Conservation (phyloP, 1,284 basidiomycete species). For the Irpex sp. region DNA sequence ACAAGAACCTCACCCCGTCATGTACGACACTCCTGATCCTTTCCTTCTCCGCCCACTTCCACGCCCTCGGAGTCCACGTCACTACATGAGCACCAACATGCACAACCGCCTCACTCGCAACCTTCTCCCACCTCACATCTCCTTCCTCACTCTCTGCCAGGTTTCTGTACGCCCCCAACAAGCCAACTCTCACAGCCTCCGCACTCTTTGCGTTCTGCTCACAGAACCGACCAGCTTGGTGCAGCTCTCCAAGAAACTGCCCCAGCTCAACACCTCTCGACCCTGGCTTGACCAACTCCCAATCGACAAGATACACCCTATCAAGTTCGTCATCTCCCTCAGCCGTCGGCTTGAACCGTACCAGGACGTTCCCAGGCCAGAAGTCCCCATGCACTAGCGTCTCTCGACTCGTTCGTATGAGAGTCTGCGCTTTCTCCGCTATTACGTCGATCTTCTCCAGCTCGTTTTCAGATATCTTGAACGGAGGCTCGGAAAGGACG, state of each 20-base stretch:
- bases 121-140: constrained; percentile 9
- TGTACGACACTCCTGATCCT: constrained; percentile 41
- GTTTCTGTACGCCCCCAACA: constrained; percentile 40
- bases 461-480: constrained; percentile 34
- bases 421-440: constrained; percentile 29
- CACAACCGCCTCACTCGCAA: constrained; percentile 30
- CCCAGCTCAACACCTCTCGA: constrained; percentile 51
- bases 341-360: constrained; percentile 27
- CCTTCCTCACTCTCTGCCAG: constrained; percentile 9
- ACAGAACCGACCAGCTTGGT: constrained; percentile 42
- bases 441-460: constrained; percentile 35
- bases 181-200: constrained; percentile 34
- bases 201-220: constrained; percentile 32
- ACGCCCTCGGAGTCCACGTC: constrained; percentile 38
- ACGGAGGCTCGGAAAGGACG: constrained; percentile 36
- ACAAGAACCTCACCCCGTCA: constrained; percentile 42
- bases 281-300: constrained; percentile 55
- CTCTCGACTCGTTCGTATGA: constrained; percentile 33
- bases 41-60: constrained; percentile 41
- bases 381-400: constrained; percentile 56
- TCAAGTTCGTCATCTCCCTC: constrained; percentile 26
- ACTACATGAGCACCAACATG: constrained; percentile 51
- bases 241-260: constrained; percentile 57
- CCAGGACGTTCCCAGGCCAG: constrained; percentile 62
- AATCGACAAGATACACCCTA: constrained; percentile 51